Percentiles rank a stretch among this genome's conserved stretches.
Evolutionary conservation across 2,329 filamentous ascomycete genomes (phyloP).

Genomic region (Ilyonectria sp.): DNA sequence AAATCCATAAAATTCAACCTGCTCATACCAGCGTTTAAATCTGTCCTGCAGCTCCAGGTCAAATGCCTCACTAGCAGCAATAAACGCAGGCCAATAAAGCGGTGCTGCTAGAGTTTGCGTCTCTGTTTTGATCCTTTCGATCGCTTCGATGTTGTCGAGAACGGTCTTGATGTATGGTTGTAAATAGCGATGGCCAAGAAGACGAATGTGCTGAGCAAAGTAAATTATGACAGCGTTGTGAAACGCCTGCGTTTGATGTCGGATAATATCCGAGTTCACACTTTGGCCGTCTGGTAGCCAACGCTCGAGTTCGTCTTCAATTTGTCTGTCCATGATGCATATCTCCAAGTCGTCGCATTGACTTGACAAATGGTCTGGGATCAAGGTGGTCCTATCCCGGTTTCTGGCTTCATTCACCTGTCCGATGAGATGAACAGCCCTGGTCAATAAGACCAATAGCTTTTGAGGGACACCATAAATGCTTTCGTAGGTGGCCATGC

Average conservation of each 20-base stretch:
- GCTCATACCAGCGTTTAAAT: conserved; percentile 42
- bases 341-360: conserved; percentile 31
- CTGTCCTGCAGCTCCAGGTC: conserved; percentile 36
- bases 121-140: conserved; percentile 43
- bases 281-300: conserved; percentile 15
- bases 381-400: background rate
- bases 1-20: conserved; percentile 42
- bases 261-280: conserved; percentile 27
- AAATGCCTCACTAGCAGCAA: conserved; percentile 44
- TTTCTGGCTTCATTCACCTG: conserved; percentile 6
- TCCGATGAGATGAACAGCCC: conserved; percentile 15
- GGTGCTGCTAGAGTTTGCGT: conserved; percentile 39
- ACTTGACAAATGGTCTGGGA: conserved; percentile 21
- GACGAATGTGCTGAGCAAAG: conserved; percentile 42
- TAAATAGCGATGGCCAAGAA: conserved; percentile 39
- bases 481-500: conserved; percentile 26
- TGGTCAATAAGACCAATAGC: conserved; percentile 20
- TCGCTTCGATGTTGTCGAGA: conserved; percentile 38
- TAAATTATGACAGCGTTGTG: conserved; percentile 48
- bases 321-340: conserved; percentile 28
- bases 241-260: conserved; percentile 38
- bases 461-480: conserved; percentile 27
- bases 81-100: conserved; percentile 46
- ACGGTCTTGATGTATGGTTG: conserved; percentile 37
- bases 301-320: conserved; percentile 15